Conservation (phyloP, 192 early-diverging fungal species). For the Linnemannia zychae region DNA sequence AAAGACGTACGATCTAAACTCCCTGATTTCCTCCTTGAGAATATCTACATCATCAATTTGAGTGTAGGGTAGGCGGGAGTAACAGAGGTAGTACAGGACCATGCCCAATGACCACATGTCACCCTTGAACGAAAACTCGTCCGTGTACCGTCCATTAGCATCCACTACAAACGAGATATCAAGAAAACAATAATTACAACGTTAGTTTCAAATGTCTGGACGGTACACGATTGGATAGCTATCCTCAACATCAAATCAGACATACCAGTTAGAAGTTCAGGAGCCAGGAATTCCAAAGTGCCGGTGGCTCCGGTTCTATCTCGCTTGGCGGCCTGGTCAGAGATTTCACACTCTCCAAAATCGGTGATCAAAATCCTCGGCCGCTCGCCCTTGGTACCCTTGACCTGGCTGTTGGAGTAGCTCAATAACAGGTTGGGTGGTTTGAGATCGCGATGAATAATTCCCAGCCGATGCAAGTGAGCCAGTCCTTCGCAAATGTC, state of each 20-base stretch:
- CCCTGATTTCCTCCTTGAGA: slow-evolving; percentile 83
- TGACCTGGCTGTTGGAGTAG: slow-evolving; percentile 64
- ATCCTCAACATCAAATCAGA: background rate
- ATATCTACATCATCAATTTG: slow-evolving; percentile 93
- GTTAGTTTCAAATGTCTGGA: background rate
- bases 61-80: slow-evolving; percentile 83
- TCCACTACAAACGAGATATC: slow-evolving; percentile 57
- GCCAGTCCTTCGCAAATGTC: slow-evolving; percentile 93
- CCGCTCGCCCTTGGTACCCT: slow-evolving; percentile 59
- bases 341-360: slow-evolving; percentile 97
- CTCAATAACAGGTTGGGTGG: slow-evolving; percentile 92
- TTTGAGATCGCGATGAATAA: slow-evolving; percentile 96
- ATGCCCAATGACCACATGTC: slow-evolving; percentile 98
- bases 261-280: slow-evolving; percentile 72
- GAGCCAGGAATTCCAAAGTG: slow-evolving; percentile 95
- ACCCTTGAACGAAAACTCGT: slow-evolving; percentile 86
- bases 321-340: slow-evolving; percentile 75
- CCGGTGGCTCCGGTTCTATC: slow-evolving; percentile 96
- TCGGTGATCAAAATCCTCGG: slow-evolving; percentile 93
- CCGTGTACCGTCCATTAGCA: slow-evolving; percentile 73
- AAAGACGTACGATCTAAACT: slow-evolving; percentile 63
- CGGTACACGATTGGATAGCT: background rate
- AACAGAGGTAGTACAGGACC: slow-evolving; percentile 94
- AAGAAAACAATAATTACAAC: background rate
- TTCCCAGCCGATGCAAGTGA: slow-evolving; percentile 89